Conservation (phyloP, 768 basidiomycete genomes). For the Floccularia luteovirens region DNA sequence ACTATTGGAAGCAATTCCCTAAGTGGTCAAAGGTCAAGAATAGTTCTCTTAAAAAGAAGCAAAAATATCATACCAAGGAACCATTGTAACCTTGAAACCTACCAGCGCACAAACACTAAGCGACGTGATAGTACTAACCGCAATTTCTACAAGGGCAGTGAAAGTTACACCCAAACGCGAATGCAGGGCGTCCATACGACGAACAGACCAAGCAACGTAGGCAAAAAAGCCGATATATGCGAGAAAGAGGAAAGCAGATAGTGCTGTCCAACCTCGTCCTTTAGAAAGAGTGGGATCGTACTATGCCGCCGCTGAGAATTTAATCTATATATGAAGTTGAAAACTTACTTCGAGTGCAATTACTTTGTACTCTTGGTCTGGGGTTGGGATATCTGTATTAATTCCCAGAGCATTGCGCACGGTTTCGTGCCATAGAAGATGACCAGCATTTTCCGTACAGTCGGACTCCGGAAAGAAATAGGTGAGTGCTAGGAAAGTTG, state of each 20-base stretch:
- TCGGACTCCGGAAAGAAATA: constrained; percentile 77
- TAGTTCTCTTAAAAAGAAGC: not conserved
- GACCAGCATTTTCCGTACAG: constrained; percentile 57
- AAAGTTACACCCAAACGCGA: constrained; percentile 87
- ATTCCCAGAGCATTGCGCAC: constrained; percentile 31
- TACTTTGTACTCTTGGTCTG: constrained; percentile 29
- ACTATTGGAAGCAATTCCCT: constrained; percentile 91
- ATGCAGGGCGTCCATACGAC: constrained; percentile 79
- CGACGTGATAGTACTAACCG: constrained; percentile 90
- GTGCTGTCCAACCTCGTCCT: constrained; percentile 39
- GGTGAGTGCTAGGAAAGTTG: constrained; percentile 69
- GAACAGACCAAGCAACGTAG: constrained; percentile 72
- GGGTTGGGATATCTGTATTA: constrained; percentile 19
- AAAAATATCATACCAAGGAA: constrained; percentile 60
- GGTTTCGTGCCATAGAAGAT: constrained; percentile 54
- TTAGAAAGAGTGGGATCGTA: constrained; percentile 43
- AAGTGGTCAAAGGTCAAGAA: constrained; percentile 4
- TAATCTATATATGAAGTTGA: constrained; percentile 4
- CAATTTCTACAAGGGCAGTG: constrained; percentile 87
- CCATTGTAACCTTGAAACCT: constrained; percentile 84
- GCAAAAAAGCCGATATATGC: constrained; percentile 71
- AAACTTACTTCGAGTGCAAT: constrained; percentile 38
- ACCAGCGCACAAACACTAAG: constrained; percentile 88
- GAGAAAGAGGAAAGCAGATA: constrained; percentile 66
- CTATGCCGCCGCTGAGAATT: constrained; percentile 24